Percentiles rank a stretch among this genome's conserved stretches.
phyloP scores from a whole-genome alignment of 116 monocot species.

The Phalaenopsis hybrid region DNA sequence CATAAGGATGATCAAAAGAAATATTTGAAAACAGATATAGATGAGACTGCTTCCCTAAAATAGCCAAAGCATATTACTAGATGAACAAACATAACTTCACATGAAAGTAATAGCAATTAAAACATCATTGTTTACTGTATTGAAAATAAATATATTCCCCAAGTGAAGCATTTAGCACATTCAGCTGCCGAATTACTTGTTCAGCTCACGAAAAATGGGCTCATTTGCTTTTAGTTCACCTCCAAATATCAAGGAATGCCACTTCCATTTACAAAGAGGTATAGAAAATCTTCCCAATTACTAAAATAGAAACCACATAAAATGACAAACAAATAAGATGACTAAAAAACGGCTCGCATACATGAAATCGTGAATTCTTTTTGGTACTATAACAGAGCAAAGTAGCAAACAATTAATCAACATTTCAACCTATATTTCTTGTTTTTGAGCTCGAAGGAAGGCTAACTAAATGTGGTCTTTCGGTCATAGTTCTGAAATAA shows the following conservation, averaged over 20 bases:
- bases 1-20: neutral
- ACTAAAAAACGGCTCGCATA: neutral
- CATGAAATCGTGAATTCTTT: neutral
- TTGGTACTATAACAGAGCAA: neutral
- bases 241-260: neutral
- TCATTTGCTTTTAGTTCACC: neutral
- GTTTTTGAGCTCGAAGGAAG: neutral
- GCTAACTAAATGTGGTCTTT: no score
- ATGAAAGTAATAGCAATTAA: neutral
- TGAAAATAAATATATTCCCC: neutral
- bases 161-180: neutral
- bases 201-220: neutral
- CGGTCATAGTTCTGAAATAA: no score
- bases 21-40: neutral
- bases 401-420: neutral
- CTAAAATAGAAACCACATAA: neutral
- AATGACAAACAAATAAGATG: neutral
- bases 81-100: neutral
- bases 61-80: neutral
- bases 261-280: neutral
- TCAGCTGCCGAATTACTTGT: neutral
- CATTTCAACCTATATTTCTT: no score
- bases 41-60: neutral
- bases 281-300: neutral
- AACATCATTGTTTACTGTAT: neutral